Evolutionary conservation across 2,329 filamentous ascomycete species (phyloP).

Genomic region (Leptographium galeiforme): DNA sequence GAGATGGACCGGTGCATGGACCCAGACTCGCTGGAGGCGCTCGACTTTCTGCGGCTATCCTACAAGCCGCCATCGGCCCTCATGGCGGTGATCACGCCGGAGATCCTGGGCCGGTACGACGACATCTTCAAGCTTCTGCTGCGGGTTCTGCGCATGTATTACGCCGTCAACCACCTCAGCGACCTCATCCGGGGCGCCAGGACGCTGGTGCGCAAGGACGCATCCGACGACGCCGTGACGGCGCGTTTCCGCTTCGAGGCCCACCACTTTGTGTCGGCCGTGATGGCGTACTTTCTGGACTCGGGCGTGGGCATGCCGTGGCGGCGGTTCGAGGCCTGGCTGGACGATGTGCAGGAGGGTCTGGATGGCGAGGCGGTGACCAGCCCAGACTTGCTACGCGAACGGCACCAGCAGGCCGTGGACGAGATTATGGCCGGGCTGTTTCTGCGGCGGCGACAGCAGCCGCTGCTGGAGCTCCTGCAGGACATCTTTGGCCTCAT

Average conservation of each 20-base stretch:
- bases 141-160: slow-evolving; percentile 64
- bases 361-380: slow-evolving; percentile 25
- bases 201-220: slow-evolving; percentile 14
- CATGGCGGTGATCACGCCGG: slow-evolving; percentile 56
- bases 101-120: slow-evolving; percentile 68
- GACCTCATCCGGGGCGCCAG: no score
- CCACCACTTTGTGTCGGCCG: slow-evolving; percentile 60
- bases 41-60: slow-evolving; percentile 84
- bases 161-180: slow-evolving; percentile 54
- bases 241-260: slow-evolving; percentile 59
- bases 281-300: slow-evolving; percentile 71
- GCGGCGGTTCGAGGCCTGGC: slow-evolving; percentile 52
- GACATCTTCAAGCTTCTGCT: slow-evolving; percentile 69
- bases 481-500: slow-evolving; percentile 64
- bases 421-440: slow-evolving; percentile 63
- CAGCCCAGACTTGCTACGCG: slow-evolving; percentile 53
- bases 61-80: slow-evolving; percentile 67
- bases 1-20: slow-evolving; percentile 79
- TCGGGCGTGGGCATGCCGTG: slow-evolving; percentile 62
- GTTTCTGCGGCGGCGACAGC: slow-evolving; percentile 61
- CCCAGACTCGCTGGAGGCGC: slow-evolving; percentile 65
- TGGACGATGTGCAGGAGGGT: slow-evolving; percentile 48
- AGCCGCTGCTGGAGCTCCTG: slow-evolving; percentile 56
- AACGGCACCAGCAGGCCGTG: slow-evolving; percentile 58
- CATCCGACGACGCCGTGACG: slow-evolving; percentile 14